Evolutionary conservation across 768 basidiomycete genomes (phyloP).

Genomic region (Phanerodontia chrysosporium): DNA sequence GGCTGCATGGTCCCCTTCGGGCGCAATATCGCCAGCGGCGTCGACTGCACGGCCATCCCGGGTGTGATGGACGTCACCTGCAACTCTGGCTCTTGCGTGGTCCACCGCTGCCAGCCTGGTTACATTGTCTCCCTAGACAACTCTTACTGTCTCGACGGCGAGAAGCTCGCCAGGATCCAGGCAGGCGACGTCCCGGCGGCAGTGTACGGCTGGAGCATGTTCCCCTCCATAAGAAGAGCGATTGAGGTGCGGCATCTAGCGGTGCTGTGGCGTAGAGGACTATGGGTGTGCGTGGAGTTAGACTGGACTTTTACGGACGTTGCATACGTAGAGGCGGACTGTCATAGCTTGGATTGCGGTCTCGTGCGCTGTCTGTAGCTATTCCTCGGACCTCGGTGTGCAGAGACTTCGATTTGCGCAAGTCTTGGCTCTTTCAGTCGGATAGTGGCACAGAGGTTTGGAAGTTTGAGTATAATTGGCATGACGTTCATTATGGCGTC

Average conservation of each 20-base stretch:
- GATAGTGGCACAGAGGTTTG: not conserved
- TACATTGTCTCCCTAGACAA: constrained; percentile 23
- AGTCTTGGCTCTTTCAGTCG: not conserved
- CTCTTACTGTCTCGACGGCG: constrained; percentile 15
- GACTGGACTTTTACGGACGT: not conserved
- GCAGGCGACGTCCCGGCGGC: constrained; percentile 8
- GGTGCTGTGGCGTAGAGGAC: not conserved
- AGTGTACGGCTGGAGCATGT: constrained; percentile 22
- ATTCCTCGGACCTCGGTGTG: not conserved
- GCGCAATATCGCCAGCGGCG: constrained; percentile 31
- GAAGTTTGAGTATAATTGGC: not conserved
- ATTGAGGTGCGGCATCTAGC: not conserved
- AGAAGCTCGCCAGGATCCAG: not conserved
- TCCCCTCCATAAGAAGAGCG: constrained; percentile 15
- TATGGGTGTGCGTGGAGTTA: no score
- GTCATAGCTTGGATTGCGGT: not conserved
- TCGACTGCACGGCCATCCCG: constrained; percentile 45
- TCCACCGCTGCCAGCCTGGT: constrained; percentile 43
- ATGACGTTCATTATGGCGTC: not conserved
- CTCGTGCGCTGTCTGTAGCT: not conserved
- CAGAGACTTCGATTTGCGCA: no score
- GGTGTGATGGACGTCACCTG: constrained; percentile 50
- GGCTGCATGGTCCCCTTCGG: constrained; percentile 22
- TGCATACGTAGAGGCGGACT: not conserved
- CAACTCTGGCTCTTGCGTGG: constrained; percentile 36